Evolutionary conservation across 2,329 filamentous ascomycete species (phyloP).

Genomic region (Xylariaceae sp.): DNA sequence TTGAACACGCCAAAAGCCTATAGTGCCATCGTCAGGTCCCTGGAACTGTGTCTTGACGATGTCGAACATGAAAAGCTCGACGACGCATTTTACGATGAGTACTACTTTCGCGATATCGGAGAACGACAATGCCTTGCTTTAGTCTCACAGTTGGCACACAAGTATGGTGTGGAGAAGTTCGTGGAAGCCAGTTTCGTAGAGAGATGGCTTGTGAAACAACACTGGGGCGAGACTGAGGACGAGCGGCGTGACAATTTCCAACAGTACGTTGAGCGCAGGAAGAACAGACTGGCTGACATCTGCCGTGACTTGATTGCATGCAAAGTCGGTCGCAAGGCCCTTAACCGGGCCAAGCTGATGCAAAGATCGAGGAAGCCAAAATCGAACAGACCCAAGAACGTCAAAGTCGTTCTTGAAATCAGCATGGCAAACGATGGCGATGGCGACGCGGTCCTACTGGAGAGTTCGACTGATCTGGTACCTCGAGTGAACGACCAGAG

Average conservation of each 20-base stretch:
- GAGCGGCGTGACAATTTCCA: conserved; percentile 55
- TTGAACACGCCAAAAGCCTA: conserved; percentile 52
- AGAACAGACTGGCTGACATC: conserved; percentile 54
- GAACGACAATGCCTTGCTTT: conserved; percentile 61
- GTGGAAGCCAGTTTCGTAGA: conserved; percentile 65
- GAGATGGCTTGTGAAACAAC: conserved; percentile 71
- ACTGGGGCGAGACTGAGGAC: conserved; percentile 56
- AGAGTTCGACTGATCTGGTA: conserved; percentile 33
- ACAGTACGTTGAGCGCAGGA: conserved; percentile 47
- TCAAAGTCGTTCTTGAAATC: conserved; percentile 37
- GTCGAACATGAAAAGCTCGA: conserved; percentile 49
- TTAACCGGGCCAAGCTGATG: conserved; percentile 49
- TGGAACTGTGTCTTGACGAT: conserved; percentile 55
- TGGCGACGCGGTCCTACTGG: conserved; percentile 27
- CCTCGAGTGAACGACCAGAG: conserved; percentile 50
- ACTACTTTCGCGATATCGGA: conserved; percentile 58
- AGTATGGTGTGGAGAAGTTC: conserved; percentile 55
- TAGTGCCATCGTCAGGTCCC: conserved; percentile 57
- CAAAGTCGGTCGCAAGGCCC: conserved; percentile 49
- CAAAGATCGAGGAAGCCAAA: conserved; percentile 31
- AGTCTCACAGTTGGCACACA: conserved; percentile 56
- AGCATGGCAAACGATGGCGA: conserved; percentile 31
- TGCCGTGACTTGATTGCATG: conserved; percentile 48
- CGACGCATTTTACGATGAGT: conserved; percentile 61
- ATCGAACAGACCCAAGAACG: conserved; percentile 28